Evolutionary conservation across 1,139 yeast genomes (phyloP).

Genomic region (Sugiyamaella xylanicola): DNA sequence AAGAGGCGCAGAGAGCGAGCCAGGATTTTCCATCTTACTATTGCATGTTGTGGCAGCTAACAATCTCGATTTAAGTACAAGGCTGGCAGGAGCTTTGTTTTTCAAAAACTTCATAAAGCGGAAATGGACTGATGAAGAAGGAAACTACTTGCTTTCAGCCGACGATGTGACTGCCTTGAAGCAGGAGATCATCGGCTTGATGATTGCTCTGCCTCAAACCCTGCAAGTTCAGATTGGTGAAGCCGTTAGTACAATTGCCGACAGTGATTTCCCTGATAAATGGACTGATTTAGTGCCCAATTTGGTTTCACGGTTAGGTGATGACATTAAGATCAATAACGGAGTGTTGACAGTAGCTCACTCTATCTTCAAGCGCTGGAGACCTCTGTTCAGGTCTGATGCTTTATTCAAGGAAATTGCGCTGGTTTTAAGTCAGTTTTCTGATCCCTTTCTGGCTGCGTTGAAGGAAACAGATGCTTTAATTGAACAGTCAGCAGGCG

Average conservation of each 20-base stretch:
- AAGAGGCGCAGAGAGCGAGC: conserved; percentile 60
- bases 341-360: conserved; percentile 93
- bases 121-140: conserved; percentile 90
- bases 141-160: conserved; percentile 64
- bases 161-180: conserved; percentile 72
- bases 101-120: conserved; percentile 85
- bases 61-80: conserved; percentile 55
- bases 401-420: conserved; percentile 86
- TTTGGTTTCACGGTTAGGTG: conserved; percentile 64
- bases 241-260: conserved; percentile 89
- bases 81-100: conserved; percentile 87
- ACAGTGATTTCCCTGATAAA: conserved; percentile 88
- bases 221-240: conserved; percentile 93
- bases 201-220: conserved; percentile 76
- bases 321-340: conserved; percentile 73
- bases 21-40: conserved; percentile 75
- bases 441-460: conserved; percentile 73
- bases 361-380: conserved; percentile 94
- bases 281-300: conserved; percentile 82
- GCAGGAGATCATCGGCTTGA: conserved; percentile 71
- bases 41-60: conserved; percentile 76
- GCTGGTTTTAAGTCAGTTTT: conserved; percentile 81
- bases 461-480: conserved; percentile 66
- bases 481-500: conserved; percentile 52
- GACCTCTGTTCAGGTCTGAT: conserved; percentile 90